Percentiles rank a stretch among this genome's conserved stretches.
Conservation (phyloP, 2,329 filamentous ascomycete species). For the Beauveria medogensis region DNA sequence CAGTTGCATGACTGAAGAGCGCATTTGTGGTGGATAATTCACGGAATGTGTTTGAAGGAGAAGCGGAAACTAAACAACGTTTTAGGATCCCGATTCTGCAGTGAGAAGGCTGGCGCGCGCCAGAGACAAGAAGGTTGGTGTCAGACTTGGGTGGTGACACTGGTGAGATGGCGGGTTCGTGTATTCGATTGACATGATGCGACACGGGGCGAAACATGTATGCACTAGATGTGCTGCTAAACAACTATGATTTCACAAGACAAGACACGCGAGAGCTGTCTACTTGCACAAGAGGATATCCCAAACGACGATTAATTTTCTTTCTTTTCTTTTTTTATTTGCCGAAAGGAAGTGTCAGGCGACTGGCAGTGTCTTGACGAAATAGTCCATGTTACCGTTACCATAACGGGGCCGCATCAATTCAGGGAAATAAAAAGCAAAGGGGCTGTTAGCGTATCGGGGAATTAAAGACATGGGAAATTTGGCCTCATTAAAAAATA, state of each 20-base stretch:
- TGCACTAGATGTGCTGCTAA: not conserved
- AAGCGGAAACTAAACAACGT: too few species aligned
- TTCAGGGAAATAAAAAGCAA: not conserved
- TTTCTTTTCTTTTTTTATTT: not conserved
- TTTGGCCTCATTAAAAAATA: not conserved
- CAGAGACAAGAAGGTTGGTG: too few species aligned
- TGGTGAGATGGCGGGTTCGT: not conserved
- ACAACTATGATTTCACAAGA: not conserved
- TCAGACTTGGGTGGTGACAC: too few species aligned
- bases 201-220: conserved; percentile 4
- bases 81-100: too few species aligned
- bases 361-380: not conserved
- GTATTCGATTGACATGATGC: conserved; percentile 6
- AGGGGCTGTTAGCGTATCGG: not conserved
- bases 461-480: conserved; percentile 8
- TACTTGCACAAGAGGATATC: not conserved
- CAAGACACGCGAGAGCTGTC: too few species aligned
- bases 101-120: too few species aligned
- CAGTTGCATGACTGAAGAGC: not conserved
- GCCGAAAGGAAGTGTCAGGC: not conserved
- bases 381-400: not conserved
- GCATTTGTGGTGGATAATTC: too few species aligned
- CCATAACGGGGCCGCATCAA: not conserved
- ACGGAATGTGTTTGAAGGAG: too few species aligned
- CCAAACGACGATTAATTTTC: not conserved